Percentiles rank a stretch among this genome's conserved stretches.
Evolutionary conservation across 1,139 yeast species (phyloP).

Genomic region (Geotrichum reessii): DNA sequence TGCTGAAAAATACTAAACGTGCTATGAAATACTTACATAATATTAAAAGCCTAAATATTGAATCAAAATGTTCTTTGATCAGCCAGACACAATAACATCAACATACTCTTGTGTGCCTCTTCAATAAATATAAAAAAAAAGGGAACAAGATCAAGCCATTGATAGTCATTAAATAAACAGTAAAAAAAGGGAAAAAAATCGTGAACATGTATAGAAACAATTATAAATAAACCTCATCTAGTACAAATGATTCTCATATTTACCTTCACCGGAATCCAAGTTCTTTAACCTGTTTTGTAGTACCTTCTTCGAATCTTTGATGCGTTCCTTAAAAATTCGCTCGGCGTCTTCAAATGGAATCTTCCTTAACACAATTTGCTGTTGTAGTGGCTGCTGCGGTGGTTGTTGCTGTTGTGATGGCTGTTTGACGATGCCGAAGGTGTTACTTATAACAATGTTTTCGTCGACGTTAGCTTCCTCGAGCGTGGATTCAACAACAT

Average conservation of each 20-base stretch:
- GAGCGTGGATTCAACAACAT: constrained; percentile 9
- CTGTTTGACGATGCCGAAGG: neutral
- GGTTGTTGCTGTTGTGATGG: neutral
- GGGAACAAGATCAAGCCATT: neutral
- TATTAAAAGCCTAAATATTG: neutral
- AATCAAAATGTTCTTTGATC: neutral
- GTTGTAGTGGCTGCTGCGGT: constrained; percentile 2
- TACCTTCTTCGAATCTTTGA: constrained; percentile 2
- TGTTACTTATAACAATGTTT: neutral
- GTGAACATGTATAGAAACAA: neutral
- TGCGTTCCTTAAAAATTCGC: constrained; percentile 11
- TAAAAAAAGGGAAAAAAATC: neutral
- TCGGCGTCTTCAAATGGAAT: constrained; percentile 18
- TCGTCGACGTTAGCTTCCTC: constrained; percentile 13
- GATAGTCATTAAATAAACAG: neutral
- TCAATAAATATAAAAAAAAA: neutral
- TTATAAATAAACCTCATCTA: constrained; percentile 1
- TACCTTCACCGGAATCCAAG: constrained; percentile 8
- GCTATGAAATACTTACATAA: neutral
- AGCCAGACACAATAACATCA: neutral
- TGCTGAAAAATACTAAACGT: neutral
- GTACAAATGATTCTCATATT: constrained; percentile 16
- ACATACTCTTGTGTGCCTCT: neutral
- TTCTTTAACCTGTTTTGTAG: constrained; percentile 9
- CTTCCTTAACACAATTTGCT: constrained; percentile 7